Evolutionary conservation across 306 rosid species (phyloP).

Genomic region (Acacia acuminata): DNA sequence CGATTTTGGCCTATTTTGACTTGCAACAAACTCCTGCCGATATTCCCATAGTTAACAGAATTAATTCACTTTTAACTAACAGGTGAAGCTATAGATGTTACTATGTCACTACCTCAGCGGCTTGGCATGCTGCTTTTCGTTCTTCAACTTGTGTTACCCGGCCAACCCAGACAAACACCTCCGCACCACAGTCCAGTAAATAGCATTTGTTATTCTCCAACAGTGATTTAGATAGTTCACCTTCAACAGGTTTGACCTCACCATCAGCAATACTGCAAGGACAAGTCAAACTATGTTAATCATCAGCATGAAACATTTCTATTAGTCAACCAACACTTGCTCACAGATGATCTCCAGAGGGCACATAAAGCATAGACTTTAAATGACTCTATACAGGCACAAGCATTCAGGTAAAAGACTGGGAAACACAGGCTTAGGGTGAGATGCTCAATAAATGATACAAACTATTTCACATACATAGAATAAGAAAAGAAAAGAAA

Average conservation of each 20-base stretch:
- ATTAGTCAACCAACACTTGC: background rate
- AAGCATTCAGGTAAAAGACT: conserved; percentile 13
- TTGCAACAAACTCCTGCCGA: conserved; percentile 75
- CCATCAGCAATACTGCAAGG: conserved; percentile 73
- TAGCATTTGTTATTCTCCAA: conserved; percentile 92
- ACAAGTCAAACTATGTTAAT: conserved; percentile 22
- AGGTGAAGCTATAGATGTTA: conserved; percentile 32
- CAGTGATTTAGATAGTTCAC: conserved; percentile 80
- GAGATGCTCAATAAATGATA: background rate
- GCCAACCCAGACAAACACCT: conserved; percentile 92
- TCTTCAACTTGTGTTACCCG: conserved; percentile 97
- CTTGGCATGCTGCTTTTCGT: conserved; percentile 82
- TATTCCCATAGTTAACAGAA: conserved; percentile 27
- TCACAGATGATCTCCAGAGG: conserved; percentile 3
- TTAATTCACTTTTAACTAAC: conserved; percentile 34
- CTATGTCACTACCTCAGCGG: conserved; percentile 73
- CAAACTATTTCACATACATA: background rate
- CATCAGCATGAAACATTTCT: background rate
- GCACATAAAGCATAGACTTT: conserved; percentile 18
- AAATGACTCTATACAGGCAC: background rate
- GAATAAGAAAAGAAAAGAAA: background rate
- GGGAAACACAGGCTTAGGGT: background rate
- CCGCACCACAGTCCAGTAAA: conserved; percentile 91
- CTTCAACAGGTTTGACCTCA: conserved; percentile 72
- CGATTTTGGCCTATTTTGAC: conserved; percentile 83